phyloP scores from a whole-genome alignment of 192 early-diverging fungal species.

The Coemansia sp. region DNA sequence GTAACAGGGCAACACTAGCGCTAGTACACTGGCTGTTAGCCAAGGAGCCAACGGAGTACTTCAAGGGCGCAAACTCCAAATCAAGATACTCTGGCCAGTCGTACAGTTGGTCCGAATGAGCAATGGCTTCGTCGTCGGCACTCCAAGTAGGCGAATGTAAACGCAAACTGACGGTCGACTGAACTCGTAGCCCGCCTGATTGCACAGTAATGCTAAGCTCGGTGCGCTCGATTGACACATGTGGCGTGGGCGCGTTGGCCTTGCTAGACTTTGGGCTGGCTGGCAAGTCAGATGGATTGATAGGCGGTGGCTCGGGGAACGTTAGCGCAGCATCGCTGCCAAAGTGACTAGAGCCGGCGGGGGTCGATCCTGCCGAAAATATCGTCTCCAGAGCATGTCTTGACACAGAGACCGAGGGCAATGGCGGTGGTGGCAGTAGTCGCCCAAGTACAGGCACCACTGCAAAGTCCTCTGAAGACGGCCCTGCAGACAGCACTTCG shows the following conservation, averaged over 20 bases:
- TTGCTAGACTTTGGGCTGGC: background rate
- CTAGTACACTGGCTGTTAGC: background rate
- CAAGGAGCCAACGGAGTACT: background rate
- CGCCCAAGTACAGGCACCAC: background rate
- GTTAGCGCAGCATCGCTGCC: background rate
- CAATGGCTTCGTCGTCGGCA: background rate
- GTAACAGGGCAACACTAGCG: background rate
- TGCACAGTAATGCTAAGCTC: background rate
- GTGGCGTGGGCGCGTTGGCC: background rate
- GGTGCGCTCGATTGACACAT: background rate
- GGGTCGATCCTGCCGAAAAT: slow-evolving; percentile 12
- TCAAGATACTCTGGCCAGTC: slow-evolving; percentile 6
- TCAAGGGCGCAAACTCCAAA: slow-evolving; percentile 10
- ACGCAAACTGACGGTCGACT: slow-evolving; percentile 1
- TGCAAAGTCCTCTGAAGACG: background rate
- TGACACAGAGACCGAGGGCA: background rate
- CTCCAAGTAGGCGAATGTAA: background rate
- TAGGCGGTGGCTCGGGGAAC: background rate
- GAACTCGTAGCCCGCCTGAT: background rate
- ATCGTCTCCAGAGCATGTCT: slow-evolving; percentile 11
- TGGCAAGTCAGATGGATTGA: background rate
- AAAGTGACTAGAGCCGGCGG: background rate
- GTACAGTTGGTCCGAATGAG: background rate
- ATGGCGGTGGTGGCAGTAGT: background rate
- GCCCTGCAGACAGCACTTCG: background rate